Percentiles rank a stretch among this genome's conserved stretches.
phyloP scores from a whole-genome alignment of 179 eudicot species.

The Carnegiea gigantea region DNA sequence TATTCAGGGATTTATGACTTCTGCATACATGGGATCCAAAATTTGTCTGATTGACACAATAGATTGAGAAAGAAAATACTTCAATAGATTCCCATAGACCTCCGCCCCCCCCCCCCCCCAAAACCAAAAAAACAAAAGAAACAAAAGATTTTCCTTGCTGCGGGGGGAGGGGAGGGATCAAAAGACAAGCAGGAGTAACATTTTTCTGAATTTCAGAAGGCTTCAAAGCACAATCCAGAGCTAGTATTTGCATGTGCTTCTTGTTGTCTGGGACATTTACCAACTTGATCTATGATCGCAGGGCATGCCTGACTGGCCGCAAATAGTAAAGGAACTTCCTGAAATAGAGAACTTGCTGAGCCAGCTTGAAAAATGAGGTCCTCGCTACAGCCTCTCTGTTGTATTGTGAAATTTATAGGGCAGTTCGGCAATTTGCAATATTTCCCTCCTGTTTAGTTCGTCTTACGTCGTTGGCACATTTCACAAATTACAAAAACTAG shows the following conservation, averaged over 20 bases:
- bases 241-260: no score
- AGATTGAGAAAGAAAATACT: neutral
- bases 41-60: neutral
- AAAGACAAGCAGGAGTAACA: no score
- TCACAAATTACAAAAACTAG: neutral
- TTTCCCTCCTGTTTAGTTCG: neutral
- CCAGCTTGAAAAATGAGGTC: conserved; percentile 78
- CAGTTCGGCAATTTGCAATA: neutral
- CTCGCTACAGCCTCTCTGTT: neutral
- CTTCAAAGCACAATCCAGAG: no score
- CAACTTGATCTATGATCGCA: conserved; percentile 25
- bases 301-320: conserved; percentile 99
- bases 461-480: neutral
- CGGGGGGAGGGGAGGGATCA: no score
- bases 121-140: no score
- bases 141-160: no score
- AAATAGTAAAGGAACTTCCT: conserved; percentile 81
- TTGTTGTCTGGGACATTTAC: neutral
- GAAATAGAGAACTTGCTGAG: conserved; percentile 77
- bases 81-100: no score
- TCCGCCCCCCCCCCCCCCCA: no score
- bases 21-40: neutral
- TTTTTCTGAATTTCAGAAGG: no score
- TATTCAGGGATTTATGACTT: neutral
- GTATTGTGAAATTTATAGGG: neutral